Conservation (phyloP, 495 filamentous ascomycete species). For the Parachaetomium inaequale region DNA sequence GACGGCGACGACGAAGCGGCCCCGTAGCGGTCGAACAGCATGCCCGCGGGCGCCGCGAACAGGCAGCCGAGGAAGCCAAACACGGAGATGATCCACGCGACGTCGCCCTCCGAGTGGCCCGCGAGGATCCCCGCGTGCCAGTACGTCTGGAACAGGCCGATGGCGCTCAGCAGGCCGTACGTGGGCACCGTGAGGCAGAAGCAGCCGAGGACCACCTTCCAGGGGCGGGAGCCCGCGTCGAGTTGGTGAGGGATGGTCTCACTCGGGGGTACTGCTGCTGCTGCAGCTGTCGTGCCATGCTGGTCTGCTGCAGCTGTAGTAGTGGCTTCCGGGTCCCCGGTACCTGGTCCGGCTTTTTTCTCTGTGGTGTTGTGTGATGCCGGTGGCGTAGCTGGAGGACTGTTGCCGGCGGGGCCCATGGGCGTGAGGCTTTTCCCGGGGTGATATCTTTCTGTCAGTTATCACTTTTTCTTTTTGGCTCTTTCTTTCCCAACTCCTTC, state of each 20-base stretch:
- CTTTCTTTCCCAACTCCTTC: conserved; percentile 2
- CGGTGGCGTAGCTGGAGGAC: not conserved
- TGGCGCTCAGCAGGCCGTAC: conserved; percentile 31
- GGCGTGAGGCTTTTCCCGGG: not conserved
- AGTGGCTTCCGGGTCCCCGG: conserved; percentile 18
- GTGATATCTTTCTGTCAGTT: conserved; percentile 21
- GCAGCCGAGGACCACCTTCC: conserved; percentile 29
- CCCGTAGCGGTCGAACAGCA: conserved; percentile 28
- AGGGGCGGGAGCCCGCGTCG: conserved; percentile 23
- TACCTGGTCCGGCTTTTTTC: conserved; percentile 7
- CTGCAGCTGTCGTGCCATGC: not conserved
- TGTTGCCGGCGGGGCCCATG: not conserved
- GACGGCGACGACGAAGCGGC: not conserved
- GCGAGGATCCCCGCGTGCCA: conserved; percentile 27
- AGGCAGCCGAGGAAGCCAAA: conserved; percentile 32
- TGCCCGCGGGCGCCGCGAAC: conserved; percentile 21
- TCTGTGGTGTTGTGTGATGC: conserved; percentile 2
- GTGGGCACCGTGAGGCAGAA: conserved; percentile 27
- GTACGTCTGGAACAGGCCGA: conserved; percentile 32
- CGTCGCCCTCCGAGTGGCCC: conserved; percentile 15
- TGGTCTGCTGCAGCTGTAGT: not conserved
- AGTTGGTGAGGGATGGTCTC: not conserved
- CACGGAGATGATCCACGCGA: conserved; percentile 34
- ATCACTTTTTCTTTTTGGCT: conserved; percentile 15
- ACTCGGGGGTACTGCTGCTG: not conserved